Evolutionary conservation across 371 early-diverging fungal species (phyloP), one percentile per base, ranked within the genome.

Genomic region (Circinella umbellata): DNA sequence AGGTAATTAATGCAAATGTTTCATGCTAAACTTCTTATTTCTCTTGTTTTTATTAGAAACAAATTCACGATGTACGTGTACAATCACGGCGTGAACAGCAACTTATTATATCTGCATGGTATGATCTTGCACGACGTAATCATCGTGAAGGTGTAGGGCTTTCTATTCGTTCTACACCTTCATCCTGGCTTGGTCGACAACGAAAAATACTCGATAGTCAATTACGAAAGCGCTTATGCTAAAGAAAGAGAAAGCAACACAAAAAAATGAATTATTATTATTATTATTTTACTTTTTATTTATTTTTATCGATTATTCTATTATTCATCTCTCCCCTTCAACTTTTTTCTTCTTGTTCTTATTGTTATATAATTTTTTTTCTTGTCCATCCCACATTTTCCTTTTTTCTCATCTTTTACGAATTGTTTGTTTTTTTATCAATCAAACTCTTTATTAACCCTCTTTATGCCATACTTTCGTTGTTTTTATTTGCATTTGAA

Each of bases 161-260:
- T 69, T 86, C 74, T 60, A 84, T 73, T 69, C 84, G 74, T 64
- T 87, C 76, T 27, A 79, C 88, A 5, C 91, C 92, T 6, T 86
- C 89, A 9, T 90, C 92, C 18, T 93, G 93, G 93, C 80, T 93
- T 27, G 91, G 89, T 37, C 86, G 89, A 72, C 92, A 93, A 74
- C 85, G 92, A 48, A 82, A 84, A 51, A 82, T 81, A 8, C 73
- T 91, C 37, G 86, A 88, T 64, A 80, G 88, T 63, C 86, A 90
- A 69, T 73, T 89, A 48, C 85, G 87, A 68, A 84, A 88, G 54
- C 86, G 82, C 48, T 61, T 83, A 42, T 83, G 35, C 14, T 59
- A 69, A 36, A 46, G 3, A 8, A 34, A 63, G 20, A 34, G 1
- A 6, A 42, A 27, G 27, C 27, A 27, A 1, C 27, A 27, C 27